A percentile compares a stretch with the other conserved stretches of the same genome.
These are phyloP conservation scores for Cicer pinnatifidum DNA, from an alignment of 306 rosid genomes.

Conservation along the genomic window DNA sequence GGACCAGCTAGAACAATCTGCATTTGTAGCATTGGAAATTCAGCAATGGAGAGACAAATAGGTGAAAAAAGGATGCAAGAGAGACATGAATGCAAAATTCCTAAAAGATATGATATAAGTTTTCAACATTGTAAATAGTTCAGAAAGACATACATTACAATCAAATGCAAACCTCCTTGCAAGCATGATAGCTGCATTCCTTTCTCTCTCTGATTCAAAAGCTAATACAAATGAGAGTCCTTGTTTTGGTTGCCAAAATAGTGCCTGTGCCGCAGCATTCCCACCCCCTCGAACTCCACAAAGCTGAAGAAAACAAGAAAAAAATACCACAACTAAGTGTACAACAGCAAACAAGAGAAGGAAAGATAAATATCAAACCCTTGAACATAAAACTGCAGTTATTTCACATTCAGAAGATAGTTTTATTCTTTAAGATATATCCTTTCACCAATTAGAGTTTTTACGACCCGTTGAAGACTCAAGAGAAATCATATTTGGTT, in stretches of 20 bases:
- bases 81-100: too few species aligned
- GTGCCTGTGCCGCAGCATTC: constrained; percentile 87
- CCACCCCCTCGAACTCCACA: constrained; percentile 99
- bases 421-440: too few species aligned
- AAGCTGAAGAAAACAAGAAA: constrained; percentile 56
- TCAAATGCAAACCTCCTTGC: constrained; percentile 97
- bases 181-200: constrained; percentile 94
- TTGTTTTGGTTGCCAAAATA: constrained; percentile 92
- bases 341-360: background rate
- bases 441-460: too few species aligned
- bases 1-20: constrained; percentile 98
- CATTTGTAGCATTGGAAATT: background rate
- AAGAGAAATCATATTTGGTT: too few species aligned
- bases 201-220: constrained; percentile 91
- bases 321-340: too few species aligned
- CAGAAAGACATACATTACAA: constrained; percentile 75
- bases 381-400: too few species aligned
- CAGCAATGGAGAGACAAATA: constrained; percentile 15
- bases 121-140: background rate
- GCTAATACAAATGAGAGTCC: constrained; percentile 83
- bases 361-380: too few species aligned
- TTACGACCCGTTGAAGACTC: too few species aligned
- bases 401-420: too few species aligned
- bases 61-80: too few species aligned
- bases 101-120: too few species aligned